Percentiles rank a stretch among this genome's conserved stretches.
phyloP scores from a whole-genome alignment of 2,329 filamentous ascomycete species.

The Onygena corvina region DNA sequence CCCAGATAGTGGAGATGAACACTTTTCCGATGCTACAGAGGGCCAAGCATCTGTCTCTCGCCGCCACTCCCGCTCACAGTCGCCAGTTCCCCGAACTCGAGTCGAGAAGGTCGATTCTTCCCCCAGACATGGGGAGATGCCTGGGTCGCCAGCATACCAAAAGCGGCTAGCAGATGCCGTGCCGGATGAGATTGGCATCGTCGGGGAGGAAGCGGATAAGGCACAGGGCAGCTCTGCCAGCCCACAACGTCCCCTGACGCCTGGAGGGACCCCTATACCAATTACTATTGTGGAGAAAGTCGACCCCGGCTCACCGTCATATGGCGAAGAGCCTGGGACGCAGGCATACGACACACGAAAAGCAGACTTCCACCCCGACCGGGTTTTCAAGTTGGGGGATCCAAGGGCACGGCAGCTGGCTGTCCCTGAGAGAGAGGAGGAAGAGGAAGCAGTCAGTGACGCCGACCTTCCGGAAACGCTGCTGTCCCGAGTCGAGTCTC shows the following conservation, averaged over 20 bases:
- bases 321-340: slow-evolving; percentile 53
- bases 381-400: slow-evolving; percentile 37
- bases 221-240: slow-evolving; percentile 35
- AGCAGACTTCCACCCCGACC: slow-evolving; percentile 49
- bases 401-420: slow-evolving; percentile 13
- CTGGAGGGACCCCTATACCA: slow-evolving; percentile 44
- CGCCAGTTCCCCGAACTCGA: slow-evolving; percentile 49
- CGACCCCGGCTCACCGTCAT: slow-evolving; percentile 43
- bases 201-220: slow-evolving; percentile 36
- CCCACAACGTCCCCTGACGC: slow-evolving; percentile 30
- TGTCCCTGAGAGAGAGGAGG: background rate
- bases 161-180: slow-evolving; percentile 48
- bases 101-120: slow-evolving; percentile 51
- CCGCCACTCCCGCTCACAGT: slow-evolving; percentile 31
- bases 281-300: slow-evolving; percentile 51
- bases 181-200: slow-evolving; percentile 51
- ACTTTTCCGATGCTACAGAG: slow-evolving; percentile 56
- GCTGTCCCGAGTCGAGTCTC: slow-evolving; percentile 34
- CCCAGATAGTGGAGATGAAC: slow-evolving; percentile 46
- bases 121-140: slow-evolving; percentile 49
- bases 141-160: slow-evolving; percentile 50
- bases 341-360: slow-evolving; percentile 44
- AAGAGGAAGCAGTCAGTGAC: background rate
- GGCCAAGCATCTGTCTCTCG: slow-evolving; percentile 32
- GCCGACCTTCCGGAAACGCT: slow-evolving; percentile 33